Conservation (phyloP, 2,329 filamentous ascomycete genomes). For the Hypomyces perniciosus region DNA sequence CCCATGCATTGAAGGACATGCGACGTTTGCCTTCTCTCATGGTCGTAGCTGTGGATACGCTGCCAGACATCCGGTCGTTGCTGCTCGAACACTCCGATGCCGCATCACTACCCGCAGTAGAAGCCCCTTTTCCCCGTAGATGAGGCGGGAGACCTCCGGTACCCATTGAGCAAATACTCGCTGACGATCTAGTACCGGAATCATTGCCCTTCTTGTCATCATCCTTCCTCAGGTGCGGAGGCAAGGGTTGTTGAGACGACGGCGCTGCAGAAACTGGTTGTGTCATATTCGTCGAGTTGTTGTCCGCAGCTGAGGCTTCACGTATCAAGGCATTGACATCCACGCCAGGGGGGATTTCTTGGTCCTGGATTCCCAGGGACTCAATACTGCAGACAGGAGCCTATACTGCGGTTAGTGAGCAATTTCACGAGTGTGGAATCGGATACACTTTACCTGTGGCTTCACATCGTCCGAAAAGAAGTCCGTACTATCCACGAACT, state of each 20-base stretch:
- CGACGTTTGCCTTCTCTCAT: slow-evolving; percentile 15
- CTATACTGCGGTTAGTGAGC: slow-evolving; percentile 16
- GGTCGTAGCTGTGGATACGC: slow-evolving; percentile 27
- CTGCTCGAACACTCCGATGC: neutral
- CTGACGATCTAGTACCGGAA: neutral
- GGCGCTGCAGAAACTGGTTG: neutral
- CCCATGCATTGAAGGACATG: slow-evolving; percentile 27
- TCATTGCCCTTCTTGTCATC: neutral
- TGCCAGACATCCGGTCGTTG: slow-evolving; percentile 3
- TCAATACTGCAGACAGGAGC: slow-evolving; percentile 21
- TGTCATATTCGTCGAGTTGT: neutral
- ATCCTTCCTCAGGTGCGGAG: neutral
- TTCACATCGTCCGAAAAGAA: slow-evolving; percentile 22
- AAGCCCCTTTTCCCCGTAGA: neutral
- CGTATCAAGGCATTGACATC: neutral
- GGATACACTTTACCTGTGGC: slow-evolving; percentile 15
- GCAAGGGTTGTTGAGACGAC: neutral
- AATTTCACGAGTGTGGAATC: no score
- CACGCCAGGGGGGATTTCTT: neutral
- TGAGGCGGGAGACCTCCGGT: neutral
- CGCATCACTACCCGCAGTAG: neutral
- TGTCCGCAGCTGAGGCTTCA: neutral
- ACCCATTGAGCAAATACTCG: neutral
- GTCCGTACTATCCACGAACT: slow-evolving; percentile 15
- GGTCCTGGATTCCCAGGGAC: slow-evolving; percentile 18